Percentiles rank a stretch among this genome's conserved stretches.
These are phyloP conservation scores for Malassezia caprae DNA, from an alignment of 1,284 basidiomycete species.

Conservation along the genomic window DNA sequence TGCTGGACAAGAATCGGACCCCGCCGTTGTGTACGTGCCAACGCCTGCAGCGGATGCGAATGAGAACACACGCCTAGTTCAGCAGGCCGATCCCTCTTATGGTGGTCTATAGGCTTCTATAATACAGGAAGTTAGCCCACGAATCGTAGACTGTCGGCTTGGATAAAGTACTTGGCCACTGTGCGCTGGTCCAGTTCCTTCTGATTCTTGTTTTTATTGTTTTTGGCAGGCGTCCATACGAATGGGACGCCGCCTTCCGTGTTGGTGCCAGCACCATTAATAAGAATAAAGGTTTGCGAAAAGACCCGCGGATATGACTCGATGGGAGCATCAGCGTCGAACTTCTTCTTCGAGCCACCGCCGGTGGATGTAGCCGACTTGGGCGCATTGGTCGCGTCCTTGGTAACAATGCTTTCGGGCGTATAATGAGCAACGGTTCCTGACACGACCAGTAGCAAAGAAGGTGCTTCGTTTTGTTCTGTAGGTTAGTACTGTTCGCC, in stretches of 20 bases:
- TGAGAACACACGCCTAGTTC: slow-evolving; percentile 1
- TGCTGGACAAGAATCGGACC: not conserved
- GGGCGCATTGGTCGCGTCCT: slow-evolving; percentile 27
- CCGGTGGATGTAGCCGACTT: slow-evolving; percentile 26
- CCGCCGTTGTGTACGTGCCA: not conserved
- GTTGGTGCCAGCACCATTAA: slow-evolving; percentile 17
- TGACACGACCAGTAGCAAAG: slow-evolving; percentile 30
- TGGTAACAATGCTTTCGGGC: slow-evolving; percentile 29
- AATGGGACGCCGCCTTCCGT: slow-evolving; percentile 19
- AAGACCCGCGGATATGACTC: slow-evolving; percentile 32
- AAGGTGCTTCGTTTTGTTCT: slow-evolving; percentile 25
- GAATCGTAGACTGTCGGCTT: slow-evolving; percentile 39
- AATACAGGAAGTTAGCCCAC: slow-evolving; percentile 21
- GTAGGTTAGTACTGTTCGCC: slow-evolving; percentile 25
- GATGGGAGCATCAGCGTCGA: slow-evolving; percentile 34
- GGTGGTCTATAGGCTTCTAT: not conserved
- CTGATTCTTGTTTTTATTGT: slow-evolving; percentile 4
- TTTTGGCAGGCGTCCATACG: slow-evolving; percentile 10
- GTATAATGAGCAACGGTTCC: slow-evolving; percentile 44
- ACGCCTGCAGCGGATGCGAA: not conserved
- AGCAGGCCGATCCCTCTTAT: not conserved
- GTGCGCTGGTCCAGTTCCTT: slow-evolving; percentile 11
- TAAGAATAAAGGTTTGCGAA: slow-evolving; percentile 36
- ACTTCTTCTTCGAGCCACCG: slow-evolving; percentile 26
- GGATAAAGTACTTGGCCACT: slow-evolving; percentile 32